Percentiles rank a stretch among this genome's conserved stretches.
Evolutionary conservation across 164 flowering plant species (phyloP).

Genomic region (Magnolia officinalis): DNA sequence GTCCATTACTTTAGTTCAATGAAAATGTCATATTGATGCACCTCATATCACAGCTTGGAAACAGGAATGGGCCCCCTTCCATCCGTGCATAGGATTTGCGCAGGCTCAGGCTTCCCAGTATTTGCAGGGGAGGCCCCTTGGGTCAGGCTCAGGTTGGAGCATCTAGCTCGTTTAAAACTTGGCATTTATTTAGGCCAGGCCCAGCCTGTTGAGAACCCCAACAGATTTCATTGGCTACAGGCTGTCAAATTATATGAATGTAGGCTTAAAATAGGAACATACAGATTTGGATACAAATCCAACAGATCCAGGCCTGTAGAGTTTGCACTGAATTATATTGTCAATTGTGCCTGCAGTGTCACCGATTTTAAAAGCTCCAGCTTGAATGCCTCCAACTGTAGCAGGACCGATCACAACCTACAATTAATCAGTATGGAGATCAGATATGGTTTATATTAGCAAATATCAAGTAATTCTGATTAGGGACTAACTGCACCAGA

Average conservation of each 20-base stretch:
- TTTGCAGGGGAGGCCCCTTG: not conserved
- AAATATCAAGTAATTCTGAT: not conserved
- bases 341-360: slow-evolving; percentile 97
- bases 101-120: not conserved
- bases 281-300: slow-evolving; percentile 99
- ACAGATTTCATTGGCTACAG: not conserved
- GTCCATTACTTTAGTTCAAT: not conserved
- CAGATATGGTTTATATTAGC: not conserved
- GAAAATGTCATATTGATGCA: not conserved
- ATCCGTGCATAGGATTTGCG: no score
- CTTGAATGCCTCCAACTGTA: slow-evolving; percentile 94
- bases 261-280: slow-evolving; percentile 22
- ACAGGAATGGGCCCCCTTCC: no score
- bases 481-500: not conserved
- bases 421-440: slow-evolving; percentile 6
- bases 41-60: no score
- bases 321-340: slow-evolving; percentile 89
- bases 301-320: slow-evolving; percentile 99
- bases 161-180: not conserved
- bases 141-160: not conserved
- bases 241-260: not conserved
- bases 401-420: slow-evolving; percentile 99
- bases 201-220: not conserved
- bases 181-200: not conserved
- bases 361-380: slow-evolving; percentile 93